A percentile compares a stretch with the other conserved stretches of the same genome.
phyloP scores from a whole-genome alignment of 441 rosid genomes.

The Codiaeum variegatum region DNA sequence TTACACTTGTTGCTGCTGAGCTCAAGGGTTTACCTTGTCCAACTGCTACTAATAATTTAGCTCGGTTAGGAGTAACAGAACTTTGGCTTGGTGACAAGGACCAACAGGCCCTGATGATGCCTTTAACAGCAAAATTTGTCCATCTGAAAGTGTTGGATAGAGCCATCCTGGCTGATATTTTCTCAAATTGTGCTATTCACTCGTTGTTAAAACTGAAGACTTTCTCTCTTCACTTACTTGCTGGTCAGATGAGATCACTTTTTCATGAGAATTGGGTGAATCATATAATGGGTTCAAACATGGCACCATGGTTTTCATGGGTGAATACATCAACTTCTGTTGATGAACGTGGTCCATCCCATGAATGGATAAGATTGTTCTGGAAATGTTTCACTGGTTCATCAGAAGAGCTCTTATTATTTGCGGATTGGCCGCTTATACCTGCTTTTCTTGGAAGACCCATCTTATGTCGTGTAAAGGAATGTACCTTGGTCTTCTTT shows the following conservation, averaged over 20 bases:
- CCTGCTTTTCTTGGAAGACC: slow-evolving; percentile 98
- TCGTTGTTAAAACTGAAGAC: slow-evolving; percentile 57
- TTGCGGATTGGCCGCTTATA: slow-evolving; percentile 92
- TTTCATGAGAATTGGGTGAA: slow-evolving; percentile 85
- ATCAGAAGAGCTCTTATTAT: slow-evolving; percentile 64
- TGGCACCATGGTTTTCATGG: slow-evolving; percentile 98
- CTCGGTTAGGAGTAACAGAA: slow-evolving; percentile 66
- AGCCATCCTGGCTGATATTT: slow-evolving; percentile 56
- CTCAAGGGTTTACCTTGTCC: slow-evolving; percentile 90
- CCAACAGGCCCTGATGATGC: slow-evolving; percentile 77
- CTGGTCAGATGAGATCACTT: slow-evolving; percentile 72
- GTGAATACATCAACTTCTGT: slow-evolving; percentile 56
- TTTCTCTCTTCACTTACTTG: slow-evolving; percentile 75
- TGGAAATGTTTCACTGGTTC: slow-evolving; percentile 84
- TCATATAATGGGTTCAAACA: slow-evolving; percentile 59
- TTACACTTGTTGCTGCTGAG: slow-evolving; percentile 53
- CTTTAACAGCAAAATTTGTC: slow-evolving; percentile 74
- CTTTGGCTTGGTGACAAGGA: slow-evolving; percentile 92
- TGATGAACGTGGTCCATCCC: slow-evolving; percentile 83
- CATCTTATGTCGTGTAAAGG: slow-evolving; percentile 85
- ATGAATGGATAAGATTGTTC: slow-evolving; percentile 88
- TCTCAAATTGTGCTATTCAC: slow-evolving; percentile 55
- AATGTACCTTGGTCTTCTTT: slow-evolving; percentile 68
- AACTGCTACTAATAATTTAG: slow-evolving; percentile 74
- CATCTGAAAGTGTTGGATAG: slow-evolving; percentile 84